These are phyloP conservation scores for Calonectria pseudoturangicola DNA, from an alignment of 2,329 filamentous ascomycete species.

Conservation along the genomic window DNA sequence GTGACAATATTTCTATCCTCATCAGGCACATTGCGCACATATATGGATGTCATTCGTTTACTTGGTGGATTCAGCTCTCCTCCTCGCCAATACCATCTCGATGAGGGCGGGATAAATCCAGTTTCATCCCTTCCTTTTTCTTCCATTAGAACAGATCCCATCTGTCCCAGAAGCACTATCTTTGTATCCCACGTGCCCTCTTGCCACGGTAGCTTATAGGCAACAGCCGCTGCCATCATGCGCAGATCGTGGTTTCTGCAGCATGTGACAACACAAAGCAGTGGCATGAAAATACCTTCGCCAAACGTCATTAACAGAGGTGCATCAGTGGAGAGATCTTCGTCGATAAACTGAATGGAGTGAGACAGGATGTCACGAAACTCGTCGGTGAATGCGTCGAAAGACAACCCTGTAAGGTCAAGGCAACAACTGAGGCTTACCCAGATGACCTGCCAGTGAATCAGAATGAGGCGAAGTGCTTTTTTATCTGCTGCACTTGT, in stretches of 20 bases:
- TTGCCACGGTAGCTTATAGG: not conserved
- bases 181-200: constrained; percentile 10
- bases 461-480: constrained; percentile 5
- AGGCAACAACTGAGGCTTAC: constrained; percentile 13
- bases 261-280: constrained; percentile 11
- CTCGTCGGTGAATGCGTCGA: not conserved
- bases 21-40: not conserved
- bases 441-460: constrained; percentile 16
- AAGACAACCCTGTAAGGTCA: not conserved
- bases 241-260: constrained; percentile 11
- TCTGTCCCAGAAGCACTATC: not conserved
- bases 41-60: not conserved
- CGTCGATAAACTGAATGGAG: not conserved
- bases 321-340: not conserved
- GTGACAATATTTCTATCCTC: not conserved
- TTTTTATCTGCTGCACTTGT: not conserved
- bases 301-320: constrained; percentile 11
- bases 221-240: constrained; percentile 1
- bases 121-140: not conserved
- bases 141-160: not conserved
- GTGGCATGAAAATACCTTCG: constrained; percentile 11
- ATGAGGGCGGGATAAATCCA: not conserved
- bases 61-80: not conserved
- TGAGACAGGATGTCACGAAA: not conserved
- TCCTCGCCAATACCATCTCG: not conserved